Evolutionary conservation across 2,329 filamentous ascomycete species (phyloP).

Genomic region (Beauveria brongniartii): DNA sequence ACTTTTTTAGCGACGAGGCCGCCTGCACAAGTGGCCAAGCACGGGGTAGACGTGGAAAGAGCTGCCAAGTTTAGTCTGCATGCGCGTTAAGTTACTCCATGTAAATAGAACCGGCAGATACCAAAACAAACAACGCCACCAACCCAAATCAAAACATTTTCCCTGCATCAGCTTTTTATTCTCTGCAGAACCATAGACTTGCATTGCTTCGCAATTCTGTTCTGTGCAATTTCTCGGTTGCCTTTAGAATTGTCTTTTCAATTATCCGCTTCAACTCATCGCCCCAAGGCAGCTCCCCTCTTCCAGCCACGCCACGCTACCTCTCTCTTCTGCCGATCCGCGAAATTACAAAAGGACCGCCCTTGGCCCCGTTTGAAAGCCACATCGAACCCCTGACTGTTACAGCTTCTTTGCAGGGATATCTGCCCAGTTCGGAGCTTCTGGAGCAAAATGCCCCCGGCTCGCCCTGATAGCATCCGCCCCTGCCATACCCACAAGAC

Average conservation of each 20-base stretch:
- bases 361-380: constrained; percentile 5
- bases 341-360: constrained; percentile 16
- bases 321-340: constrained; percentile 12
- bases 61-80: not conserved
- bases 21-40: not conserved
- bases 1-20: not conserved
- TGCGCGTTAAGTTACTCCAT: constrained; percentile 2
- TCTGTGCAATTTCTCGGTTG: not conserved
- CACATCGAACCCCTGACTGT: constrained; percentile 8
- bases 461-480: not conserved
- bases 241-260: not conserved
- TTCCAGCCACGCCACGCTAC: constrained; percentile 3
- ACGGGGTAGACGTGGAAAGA: not conserved
- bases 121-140: constrained; percentile 8
- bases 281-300: not conserved
- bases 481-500: not conserved
- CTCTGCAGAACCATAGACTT: not conserved
- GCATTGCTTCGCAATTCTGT: not conserved
- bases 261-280: not conserved
- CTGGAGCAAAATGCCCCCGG: not conserved
- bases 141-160: constrained; percentile 3
- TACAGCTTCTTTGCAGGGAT: constrained; percentile 5
- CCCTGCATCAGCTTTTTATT: not conserved
- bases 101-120: constrained; percentile 4
- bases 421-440: not conserved